phyloP scores from a whole-genome alignment of 2,329 filamentous ascomycete species.

The Clarireedia sp. region DNA sequence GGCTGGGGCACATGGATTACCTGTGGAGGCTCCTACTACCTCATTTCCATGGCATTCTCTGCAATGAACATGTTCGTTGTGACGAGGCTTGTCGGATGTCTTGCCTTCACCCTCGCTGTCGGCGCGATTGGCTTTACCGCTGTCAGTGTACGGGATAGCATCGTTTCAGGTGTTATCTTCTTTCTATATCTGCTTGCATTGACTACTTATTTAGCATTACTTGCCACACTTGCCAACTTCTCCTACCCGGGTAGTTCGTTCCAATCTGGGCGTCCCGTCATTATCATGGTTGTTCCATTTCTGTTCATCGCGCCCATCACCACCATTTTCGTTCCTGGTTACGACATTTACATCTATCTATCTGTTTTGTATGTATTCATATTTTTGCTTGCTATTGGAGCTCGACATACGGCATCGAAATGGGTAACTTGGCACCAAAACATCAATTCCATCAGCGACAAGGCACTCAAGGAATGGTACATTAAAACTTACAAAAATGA shows the following conservation, averaged over 20 bases:
- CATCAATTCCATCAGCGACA: conserved; percentile 42
- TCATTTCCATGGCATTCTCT: conserved; percentile 44
- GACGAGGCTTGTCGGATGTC: conserved; percentile 39
- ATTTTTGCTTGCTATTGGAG: conserved; percentile 40
- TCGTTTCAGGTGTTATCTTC: conserved; percentile 45
- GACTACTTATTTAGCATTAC: conserved; percentile 48
- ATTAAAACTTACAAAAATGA: conserved; percentile 8
- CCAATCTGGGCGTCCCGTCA: conserved; percentile 38
- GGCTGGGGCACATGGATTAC: conserved; percentile 56
- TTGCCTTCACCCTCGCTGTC: conserved; percentile 33
- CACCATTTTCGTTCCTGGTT: conserved; percentile 40
- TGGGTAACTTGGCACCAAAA: conserved; percentile 52
- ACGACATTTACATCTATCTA: conserved; percentile 50
- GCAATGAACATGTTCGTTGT: conserved; percentile 36
- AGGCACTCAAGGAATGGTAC: conserved; percentile 39
- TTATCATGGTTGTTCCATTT: conserved; percentile 47
- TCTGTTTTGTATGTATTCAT: conserved; percentile 46
- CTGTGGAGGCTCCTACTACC: conserved; percentile 55
- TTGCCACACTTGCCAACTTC: conserved; percentile 42
- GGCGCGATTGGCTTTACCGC: conserved; percentile 40
- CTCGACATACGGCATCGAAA: conserved; percentile 44
- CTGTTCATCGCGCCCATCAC: conserved; percentile 50
- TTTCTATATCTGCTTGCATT: conserved; percentile 50
- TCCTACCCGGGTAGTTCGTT: conserved; percentile 45
- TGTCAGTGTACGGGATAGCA: conserved; percentile 37